Evolutionary conservation across 805 yeast genomes (phyloP).

Genomic region (Candida manassasensis): DNA sequence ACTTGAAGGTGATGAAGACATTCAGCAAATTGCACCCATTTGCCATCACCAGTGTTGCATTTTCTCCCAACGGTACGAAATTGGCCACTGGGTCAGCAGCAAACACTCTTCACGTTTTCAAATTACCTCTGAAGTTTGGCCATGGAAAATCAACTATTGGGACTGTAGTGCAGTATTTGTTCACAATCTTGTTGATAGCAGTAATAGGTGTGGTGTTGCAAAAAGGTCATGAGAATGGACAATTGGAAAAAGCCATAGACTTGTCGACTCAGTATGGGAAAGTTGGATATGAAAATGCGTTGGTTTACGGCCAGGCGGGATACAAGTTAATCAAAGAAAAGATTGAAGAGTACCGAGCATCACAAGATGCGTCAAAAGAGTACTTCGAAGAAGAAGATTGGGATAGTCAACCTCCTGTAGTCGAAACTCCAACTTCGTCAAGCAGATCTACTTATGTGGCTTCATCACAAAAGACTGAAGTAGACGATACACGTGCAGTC

Average conservation of each 20-base stretch:
- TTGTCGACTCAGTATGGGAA: constrained; percentile 16
- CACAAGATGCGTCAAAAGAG: constrained; percentile 18
- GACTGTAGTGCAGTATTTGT: constrained; percentile 28
- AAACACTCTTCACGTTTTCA: constrained; percentile 59
- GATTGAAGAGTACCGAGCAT: constrained; percentile 18
- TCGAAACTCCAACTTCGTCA: not conserved
- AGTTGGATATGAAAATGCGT: constrained; percentile 16
- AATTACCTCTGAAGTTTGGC: constrained; percentile 50
- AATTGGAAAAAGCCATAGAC: constrained; percentile 22
- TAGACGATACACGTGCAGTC: not conserved
- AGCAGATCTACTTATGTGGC: not conserved
- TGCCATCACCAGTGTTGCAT: constrained; percentile 69
- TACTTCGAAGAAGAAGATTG: constrained; percentile 12
- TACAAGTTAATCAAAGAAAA: constrained; percentile 25
- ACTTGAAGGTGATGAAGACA: constrained; percentile 47
- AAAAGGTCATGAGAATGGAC: constrained; percentile 29
- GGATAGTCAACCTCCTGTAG: not conserved
- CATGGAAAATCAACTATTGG: constrained; percentile 36
- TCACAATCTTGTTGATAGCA: constrained; percentile 29
- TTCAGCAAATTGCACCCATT: constrained; percentile 66
- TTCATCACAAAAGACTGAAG: too few species aligned
- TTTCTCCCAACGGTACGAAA: constrained; percentile 62
- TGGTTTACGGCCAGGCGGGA: constrained; percentile 22
- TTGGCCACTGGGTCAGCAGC: constrained; percentile 78
- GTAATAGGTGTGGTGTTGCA: constrained; percentile 31